phyloP scores from a whole-genome alignment of 768 basidiomycete species.

The Suillus hirtellus region DNA sequence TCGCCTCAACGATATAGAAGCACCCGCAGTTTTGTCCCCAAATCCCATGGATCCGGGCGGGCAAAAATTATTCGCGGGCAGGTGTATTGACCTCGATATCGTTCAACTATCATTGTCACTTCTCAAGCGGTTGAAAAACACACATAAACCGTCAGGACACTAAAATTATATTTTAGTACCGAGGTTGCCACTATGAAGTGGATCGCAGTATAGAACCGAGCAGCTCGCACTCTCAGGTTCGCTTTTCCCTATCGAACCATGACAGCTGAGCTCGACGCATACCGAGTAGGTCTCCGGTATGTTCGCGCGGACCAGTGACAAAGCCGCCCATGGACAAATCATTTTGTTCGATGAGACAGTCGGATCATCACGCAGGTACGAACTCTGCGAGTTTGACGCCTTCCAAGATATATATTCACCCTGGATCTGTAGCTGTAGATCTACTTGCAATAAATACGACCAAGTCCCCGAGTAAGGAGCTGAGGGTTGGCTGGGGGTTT shows the following conservation, averaged over 20 bases:
- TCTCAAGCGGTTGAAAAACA: conserved; percentile 11
- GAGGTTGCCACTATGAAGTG: not conserved
- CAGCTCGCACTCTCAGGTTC: not conserved
- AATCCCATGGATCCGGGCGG: conserved; percentile 32
- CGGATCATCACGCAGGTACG: not conserved
- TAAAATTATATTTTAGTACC: not conserved
- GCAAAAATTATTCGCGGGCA: conserved; percentile 22
- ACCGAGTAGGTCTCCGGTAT: not conserved
- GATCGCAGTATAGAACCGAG: not conserved
- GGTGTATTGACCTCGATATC: conserved; percentile 30
- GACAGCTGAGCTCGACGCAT: not conserved
- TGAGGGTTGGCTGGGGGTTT: not conserved
- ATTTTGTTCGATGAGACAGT: not conserved
- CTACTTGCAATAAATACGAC: not conserved
- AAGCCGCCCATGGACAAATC: not conserved
- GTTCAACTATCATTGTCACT: conserved; percentile 23
- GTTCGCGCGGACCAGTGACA: not conserved
- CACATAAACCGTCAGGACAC: conserved; percentile 19
- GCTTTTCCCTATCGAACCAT: not conserved
- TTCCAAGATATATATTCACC: not conserved
- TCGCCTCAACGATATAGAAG: not conserved
- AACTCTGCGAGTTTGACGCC: not conserved
- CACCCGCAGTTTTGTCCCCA: conserved; percentile 7
- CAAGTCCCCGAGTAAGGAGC: not conserved
- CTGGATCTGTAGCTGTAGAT: not conserved